phyloP scores from a whole-genome alignment of 257 asterid species.

The Marsdenia floribunda region DNA sequence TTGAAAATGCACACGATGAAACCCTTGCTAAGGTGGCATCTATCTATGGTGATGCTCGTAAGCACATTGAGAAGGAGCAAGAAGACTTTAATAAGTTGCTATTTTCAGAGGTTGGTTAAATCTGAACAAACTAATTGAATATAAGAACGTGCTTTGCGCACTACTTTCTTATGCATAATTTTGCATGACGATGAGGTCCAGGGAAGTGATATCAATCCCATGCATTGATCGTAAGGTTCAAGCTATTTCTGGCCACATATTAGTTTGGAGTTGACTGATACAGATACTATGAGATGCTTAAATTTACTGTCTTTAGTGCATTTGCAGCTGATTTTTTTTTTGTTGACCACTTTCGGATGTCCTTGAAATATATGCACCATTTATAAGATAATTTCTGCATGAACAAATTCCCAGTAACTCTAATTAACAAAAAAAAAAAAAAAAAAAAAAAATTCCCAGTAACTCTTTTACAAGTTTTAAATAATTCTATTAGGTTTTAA shows the following conservation, averaged over 20 bases:
- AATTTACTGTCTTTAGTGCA: neutral
- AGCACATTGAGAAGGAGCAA: conserved; percentile 89
- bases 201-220: neutral
- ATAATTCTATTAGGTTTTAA: neutral
- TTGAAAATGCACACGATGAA: conserved; percentile 74
- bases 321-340: neutral
- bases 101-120: conserved; percentile 68
- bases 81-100: conserved; percentile 73
- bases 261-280: neutral
- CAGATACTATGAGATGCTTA: neutral
- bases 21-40: conserved; percentile 85
- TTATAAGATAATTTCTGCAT: neutral
- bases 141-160: neutral
- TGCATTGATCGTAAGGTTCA: neutral
- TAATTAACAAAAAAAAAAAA: too few species aligned
- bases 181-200: neutral
- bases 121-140: neutral
- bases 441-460: neutral
- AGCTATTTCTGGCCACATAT: neutral
- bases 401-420: neutral
- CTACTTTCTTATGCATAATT: neutral
- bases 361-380: neutral
- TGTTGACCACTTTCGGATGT: neutral
- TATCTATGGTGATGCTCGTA: conserved; percentile 86
- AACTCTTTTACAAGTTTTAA: neutral